Conservation (phyloP, 345 rosid genomes). For the Leavenworthia alabamica region DNA sequence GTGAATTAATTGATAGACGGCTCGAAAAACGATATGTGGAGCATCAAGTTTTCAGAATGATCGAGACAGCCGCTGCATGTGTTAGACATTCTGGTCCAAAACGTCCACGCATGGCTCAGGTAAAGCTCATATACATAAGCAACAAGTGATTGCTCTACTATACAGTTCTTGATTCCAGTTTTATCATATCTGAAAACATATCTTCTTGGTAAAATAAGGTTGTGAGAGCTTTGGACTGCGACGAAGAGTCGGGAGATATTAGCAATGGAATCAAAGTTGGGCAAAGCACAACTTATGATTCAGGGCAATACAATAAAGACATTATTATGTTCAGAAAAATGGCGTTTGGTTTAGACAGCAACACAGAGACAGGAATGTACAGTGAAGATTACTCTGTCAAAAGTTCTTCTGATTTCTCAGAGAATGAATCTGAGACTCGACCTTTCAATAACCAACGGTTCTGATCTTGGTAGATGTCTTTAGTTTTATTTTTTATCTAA, state of each 20-base stretch:
- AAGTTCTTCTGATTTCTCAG: constrained; percentile 37
- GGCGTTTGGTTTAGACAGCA: constrained; percentile 48
- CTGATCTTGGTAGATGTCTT: constrained; percentile 24
- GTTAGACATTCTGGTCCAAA: no score
- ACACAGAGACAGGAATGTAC: constrained; percentile 39
- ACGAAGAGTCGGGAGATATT: constrained; percentile 55
- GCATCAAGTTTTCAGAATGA: no score
- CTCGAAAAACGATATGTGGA: no score
- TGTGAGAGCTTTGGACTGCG: constrained; percentile 70
- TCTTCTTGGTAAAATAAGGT: constrained; percentile 38
- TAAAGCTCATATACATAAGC: no score
- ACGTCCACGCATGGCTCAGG: no score
- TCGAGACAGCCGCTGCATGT: no score
- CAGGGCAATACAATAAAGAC: constrained; percentile 76
- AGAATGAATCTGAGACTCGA: constrained; percentile 27
- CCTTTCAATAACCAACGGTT: constrained; percentile 25
- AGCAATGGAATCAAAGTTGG: constrained; percentile 75
- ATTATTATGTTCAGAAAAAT: constrained; percentile 60
- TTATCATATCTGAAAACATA: neutral
- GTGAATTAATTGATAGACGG: no score
- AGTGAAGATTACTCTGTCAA: constrained; percentile 48
- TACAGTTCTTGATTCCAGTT: neutral
- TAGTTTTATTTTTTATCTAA: constrained; percentile 19
- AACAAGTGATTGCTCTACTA: neutral
- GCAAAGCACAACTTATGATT: constrained; percentile 72